Percentiles rank a stretch among this genome's conserved stretches.
These are phyloP conservation scores for Talaromyces ruber DNA, from an alignment of 495 filamentous ascomycete genomes.

Conservation along the genomic window DNA sequence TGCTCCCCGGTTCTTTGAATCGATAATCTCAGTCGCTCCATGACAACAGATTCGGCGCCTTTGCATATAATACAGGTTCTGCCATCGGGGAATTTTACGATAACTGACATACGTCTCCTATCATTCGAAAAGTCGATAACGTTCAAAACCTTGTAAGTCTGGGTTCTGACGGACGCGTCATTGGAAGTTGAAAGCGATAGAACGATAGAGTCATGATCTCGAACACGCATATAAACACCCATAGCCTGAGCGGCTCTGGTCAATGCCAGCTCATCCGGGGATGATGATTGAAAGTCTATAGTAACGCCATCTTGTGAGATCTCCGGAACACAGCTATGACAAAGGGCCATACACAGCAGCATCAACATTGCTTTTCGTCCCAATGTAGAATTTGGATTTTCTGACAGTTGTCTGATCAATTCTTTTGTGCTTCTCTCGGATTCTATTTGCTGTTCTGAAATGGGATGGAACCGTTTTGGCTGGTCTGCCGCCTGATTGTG, in stretches of 20 bases:
- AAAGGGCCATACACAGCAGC: constrained; percentile 73
- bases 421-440: constrained; percentile 27
- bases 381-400: constrained; percentile 70
- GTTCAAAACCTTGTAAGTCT: constrained; percentile 73
- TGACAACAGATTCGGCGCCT: constrained; percentile 76
- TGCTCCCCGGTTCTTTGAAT: constrained; percentile 64
- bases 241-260: constrained; percentile 80
- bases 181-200: constrained; percentile 43
- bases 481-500: neutral
- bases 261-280: constrained; percentile 85
- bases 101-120: constrained; percentile 85
- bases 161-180: constrained; percentile 43
- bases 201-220: constrained; percentile 49
- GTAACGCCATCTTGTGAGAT: constrained; percentile 51
- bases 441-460: constrained; percentile 28
- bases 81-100: constrained; percentile 76
- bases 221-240: constrained; percentile 70
- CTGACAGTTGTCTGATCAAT: constrained; percentile 56
- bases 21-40: constrained; percentile 62
- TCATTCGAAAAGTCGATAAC: constrained; percentile 89
- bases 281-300: constrained; percentile 79
- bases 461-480: constrained; percentile 39
- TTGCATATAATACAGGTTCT: constrained; percentile 84
- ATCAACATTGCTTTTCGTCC: constrained; percentile 60
- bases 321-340: constrained; percentile 86